phyloP scores from a whole-genome alignment of 2,329 filamentous ascomycete genomes.

The Claviceps quebecensis region DNA sequence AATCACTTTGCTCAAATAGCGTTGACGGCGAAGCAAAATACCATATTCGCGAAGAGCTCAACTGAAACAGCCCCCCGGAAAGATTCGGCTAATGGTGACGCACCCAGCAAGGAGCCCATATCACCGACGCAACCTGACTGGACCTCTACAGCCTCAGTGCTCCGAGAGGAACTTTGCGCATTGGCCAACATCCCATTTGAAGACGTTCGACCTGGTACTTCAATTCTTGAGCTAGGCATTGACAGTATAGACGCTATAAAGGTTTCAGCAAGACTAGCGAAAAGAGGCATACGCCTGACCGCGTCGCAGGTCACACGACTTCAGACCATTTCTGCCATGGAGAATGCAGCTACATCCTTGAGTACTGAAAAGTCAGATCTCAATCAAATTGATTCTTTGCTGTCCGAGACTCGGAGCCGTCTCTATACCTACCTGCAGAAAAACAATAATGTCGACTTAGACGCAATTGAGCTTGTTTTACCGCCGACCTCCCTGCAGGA shows the following conservation, averaged over 20 bases:
- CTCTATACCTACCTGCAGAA: constrained; percentile 25
- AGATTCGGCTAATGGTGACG: not conserved
- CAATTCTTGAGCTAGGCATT: constrained; percentile 69
- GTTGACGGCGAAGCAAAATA: constrained; percentile 5
- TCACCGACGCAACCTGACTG: not conserved
- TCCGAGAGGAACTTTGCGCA: constrained; percentile 49
- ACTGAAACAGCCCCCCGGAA: too few species aligned
- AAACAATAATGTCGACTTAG: constrained; percentile 19
- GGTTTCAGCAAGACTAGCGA: constrained; percentile 57
- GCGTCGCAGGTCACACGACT: constrained; percentile 67
- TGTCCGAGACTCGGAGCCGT: constrained; percentile 5
- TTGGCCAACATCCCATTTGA: constrained; percentile 41
- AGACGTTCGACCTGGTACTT: constrained; percentile 42
- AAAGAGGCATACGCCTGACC: constrained; percentile 42
- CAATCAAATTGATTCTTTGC: too few species aligned
- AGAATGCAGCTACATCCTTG: constrained; percentile 26
- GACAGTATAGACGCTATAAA: constrained; percentile 91
- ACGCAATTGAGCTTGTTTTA: constrained; percentile 42
- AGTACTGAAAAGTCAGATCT: constrained; percentile 2
- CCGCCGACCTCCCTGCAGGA: constrained; percentile 78
- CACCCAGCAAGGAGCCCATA: not conserved
- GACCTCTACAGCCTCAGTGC: constrained; percentile 25
- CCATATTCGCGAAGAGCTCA: not conserved
- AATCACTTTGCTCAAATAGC: constrained; percentile 21
- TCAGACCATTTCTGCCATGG: constrained; percentile 44